phyloP scores from a whole-genome alignment of 176 grass and related monocot genomes.

The Bolboschoenus planiculmis region DNA sequence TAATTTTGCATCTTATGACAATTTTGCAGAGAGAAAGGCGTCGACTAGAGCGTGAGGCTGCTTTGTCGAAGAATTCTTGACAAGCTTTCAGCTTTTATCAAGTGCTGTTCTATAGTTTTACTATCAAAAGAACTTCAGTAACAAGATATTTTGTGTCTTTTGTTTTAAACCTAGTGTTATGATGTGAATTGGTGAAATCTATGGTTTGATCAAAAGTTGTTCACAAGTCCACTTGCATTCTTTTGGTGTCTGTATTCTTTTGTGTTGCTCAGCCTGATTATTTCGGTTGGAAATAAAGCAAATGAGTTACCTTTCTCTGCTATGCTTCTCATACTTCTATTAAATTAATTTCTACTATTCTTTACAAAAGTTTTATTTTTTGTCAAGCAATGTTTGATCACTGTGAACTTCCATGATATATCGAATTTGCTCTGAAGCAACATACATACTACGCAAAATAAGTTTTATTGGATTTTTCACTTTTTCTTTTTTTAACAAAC shows the following conservation, averaged over 20 bases:
- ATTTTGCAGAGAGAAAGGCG: conserved; percentile 45
- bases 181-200: background rate
- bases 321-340: background rate
- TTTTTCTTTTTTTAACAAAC: too few species aligned
- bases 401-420: background rate
- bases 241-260: background rate
- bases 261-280: background rate
- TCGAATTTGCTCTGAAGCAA: background rate
- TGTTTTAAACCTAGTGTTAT: background rate
- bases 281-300: background rate
- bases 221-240: background rate
- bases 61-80: conserved; percentile 27
- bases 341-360: background rate
- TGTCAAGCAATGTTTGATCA: background rate
- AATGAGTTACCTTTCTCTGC: background rate
- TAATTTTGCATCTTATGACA: background rate
- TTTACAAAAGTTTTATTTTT: background rate
- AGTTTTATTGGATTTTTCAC: background rate
- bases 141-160: background rate
- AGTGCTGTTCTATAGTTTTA: background rate
- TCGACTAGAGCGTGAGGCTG: conserved; percentile 40
- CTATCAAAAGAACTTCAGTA: background rate
- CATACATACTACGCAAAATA: background rate
- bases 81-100: background rate
- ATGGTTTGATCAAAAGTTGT: background rate